These are phyloP conservation scores for Beauveria brongniartii DNA, from an alignment of 2,329 filamentous ascomycete genomes.

Conservation along the genomic window DNA sequence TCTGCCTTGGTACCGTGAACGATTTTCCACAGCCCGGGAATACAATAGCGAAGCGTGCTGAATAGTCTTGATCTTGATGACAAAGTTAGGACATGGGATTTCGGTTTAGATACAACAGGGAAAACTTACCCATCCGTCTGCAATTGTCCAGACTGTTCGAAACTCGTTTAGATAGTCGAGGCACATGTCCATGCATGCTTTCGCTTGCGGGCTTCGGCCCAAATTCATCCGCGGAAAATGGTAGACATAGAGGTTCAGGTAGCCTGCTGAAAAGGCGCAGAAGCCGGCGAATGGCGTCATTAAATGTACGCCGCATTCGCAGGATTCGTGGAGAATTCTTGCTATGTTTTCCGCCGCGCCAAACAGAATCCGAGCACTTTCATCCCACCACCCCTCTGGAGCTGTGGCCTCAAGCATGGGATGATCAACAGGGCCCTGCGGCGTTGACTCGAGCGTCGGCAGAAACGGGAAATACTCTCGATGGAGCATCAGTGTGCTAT, in stretches of 20 bases:
- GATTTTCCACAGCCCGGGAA: conserved; percentile 17
- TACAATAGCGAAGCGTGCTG: conserved; percentile 22
- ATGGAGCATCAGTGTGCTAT: conserved; percentile 32
- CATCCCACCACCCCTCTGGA: conserved; percentile 31
- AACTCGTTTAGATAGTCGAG: conserved; percentile 21
- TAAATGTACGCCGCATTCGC: conserved; percentile 27
- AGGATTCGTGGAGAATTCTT: conserved; percentile 27
- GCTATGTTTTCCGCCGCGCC: conserved; percentile 28
- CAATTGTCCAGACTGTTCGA: conserved; percentile 21
- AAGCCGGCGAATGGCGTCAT: conserved; percentile 36
- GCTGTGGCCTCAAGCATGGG: conserved; percentile 30
- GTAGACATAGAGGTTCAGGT: conserved; percentile 32
- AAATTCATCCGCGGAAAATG: conserved; percentile 35
- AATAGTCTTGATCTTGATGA: conserved; percentile 17
- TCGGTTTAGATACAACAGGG: no score
- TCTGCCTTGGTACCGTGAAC: conserved; percentile 18
- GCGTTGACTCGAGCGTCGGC: conserved; percentile 26
- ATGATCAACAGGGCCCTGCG: conserved; percentile 31
- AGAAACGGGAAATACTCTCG: conserved; percentile 38
- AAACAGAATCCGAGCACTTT: conserved; percentile 29
- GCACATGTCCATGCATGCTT: conserved; percentile 17
- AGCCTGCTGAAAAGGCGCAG: conserved; percentile 37
- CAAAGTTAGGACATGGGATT: neutral
- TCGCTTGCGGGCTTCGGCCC: conserved; percentile 20
- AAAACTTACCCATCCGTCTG: conserved; percentile 21